Base-by-base conservation (phyloP, 202 grass and related monocot genomes). In the Hordeum pubiflorum region DNA sequence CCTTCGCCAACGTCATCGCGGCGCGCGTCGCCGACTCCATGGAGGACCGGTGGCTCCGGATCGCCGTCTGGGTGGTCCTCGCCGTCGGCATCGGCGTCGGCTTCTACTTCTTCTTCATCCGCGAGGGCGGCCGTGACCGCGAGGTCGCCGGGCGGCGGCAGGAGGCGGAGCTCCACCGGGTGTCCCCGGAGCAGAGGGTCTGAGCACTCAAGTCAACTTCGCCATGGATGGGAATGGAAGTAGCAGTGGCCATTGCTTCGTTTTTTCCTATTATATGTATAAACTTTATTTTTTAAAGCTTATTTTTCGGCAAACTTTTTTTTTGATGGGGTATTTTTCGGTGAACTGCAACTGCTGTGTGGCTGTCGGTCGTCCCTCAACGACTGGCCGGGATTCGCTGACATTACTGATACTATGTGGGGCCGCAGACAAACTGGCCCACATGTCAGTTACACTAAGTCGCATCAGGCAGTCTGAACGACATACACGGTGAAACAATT, bases 21-120 rank as follows among this genome's bases (percentile, higher is more conserved):
- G 69, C 14, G 7, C 80, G 74, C n/a, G 57, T 83, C 12, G 39
- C 73, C 4, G 32, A 64, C 1, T 34, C 76, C 4, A 17, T 78
- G 85, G 88, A 77, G 9, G 10, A 9, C 11, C 20, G 74, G 1
- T 58, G 24, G 11, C 33, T 96, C 63, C 87, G 24, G 27, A 23
- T 80, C 1, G 71, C 20, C n/a, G 43, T 88, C 18, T 90, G 92
- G 85, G 55, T 13, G 0, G 17, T 92, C 85, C 38, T 63, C 9
- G 6, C 12, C 7, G 58, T 64, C 12, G 44, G 70, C 0, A 67
- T 74, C 17, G 29, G 46, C 1, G 18, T 60, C 4, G 85, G 13
- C 1, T 80, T 77, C 67, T 84, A 84, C 44, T 82, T 62, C 43
- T 10, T 92, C 2, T 82, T 88, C 4, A 9, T 84, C 10, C 81